These are phyloP conservation scores for Coriaria nepalensis DNA, from an alignment of 306 rosid species.

Conservation along the genomic window DNA sequence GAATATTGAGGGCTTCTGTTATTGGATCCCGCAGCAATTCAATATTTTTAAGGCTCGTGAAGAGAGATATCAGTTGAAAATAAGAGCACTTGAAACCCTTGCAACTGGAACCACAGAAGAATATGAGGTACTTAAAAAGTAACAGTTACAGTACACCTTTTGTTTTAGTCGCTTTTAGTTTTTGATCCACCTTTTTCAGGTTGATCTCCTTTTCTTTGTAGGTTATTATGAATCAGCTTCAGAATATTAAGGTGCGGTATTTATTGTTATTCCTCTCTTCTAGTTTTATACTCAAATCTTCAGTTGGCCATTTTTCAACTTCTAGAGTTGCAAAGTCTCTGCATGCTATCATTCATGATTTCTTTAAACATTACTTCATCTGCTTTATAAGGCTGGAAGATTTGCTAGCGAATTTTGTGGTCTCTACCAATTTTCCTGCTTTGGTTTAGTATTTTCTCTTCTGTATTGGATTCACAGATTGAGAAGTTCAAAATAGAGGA, in stretches of 20 bases:
- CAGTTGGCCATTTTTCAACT: not conserved
- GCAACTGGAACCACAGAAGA: constrained; percentile 66
- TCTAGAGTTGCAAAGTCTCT: no score
- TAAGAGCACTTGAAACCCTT: constrained; percentile 71
- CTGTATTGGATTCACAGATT: constrained; percentile 26
- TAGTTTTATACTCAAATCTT: constrained; percentile 12
- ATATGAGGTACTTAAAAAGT: constrained; percentile 43
- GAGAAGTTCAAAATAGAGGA: constrained; percentile 65
- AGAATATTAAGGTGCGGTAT: constrained; percentile 57
- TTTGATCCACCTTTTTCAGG: constrained; percentile 12
- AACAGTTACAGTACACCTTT: constrained; percentile 12
- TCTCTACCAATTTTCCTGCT: not conserved
- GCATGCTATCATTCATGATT: not conserved
- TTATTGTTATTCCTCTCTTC: constrained; percentile 13
- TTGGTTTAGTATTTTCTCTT: not conserved
- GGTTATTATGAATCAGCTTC: constrained; percentile 68
- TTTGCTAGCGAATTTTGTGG: no score
- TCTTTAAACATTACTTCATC: no score
- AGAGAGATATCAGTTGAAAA: constrained; percentile 60
- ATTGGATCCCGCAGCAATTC: constrained; percentile 52
- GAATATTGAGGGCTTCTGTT: constrained; percentile 16
- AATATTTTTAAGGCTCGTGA: constrained; percentile 63
- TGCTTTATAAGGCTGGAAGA: no score
- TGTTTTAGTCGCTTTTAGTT: constrained; percentile 1
- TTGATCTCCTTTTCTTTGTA: constrained; percentile 21